These are phyloP conservation scores for Ulota crispa DNA, from an alignment of 225 moss, liverwort and hornwort genomes.

Conservation along the genomic window DNA sequence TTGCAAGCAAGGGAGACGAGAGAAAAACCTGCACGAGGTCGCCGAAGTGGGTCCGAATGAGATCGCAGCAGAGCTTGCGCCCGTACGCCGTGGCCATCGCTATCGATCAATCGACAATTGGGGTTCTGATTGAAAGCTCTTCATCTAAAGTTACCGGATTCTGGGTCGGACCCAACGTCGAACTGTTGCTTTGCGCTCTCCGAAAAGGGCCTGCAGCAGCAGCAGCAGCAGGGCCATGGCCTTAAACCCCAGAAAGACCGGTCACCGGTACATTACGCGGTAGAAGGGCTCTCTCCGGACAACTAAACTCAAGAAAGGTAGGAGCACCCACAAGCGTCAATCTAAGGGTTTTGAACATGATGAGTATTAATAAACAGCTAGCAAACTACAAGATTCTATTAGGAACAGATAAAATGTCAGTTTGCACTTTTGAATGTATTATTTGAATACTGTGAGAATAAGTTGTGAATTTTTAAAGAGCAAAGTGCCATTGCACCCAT, in stretches of 20 bases:
- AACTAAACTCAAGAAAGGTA: no score
- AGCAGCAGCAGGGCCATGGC: not conserved
- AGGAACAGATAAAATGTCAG: no score
- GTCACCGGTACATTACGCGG: not conserved
- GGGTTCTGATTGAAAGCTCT: not conserved
- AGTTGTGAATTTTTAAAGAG: no score
- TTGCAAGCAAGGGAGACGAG: not conserved
- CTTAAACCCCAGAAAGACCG: not conserved
- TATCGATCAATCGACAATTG: not conserved
- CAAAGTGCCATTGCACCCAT: no score
- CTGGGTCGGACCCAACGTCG: not conserved
- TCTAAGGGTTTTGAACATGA: no score
- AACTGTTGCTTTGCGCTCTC: not conserved
- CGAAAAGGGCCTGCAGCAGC: not conserved
- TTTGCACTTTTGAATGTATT: no score
- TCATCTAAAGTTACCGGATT: not conserved
- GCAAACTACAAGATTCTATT: no score
- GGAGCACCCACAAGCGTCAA: no score
- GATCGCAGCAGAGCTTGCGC: constrained; percentile 49
- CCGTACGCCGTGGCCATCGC: constrained; percentile 53
- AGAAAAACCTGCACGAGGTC: constrained; percentile 52
- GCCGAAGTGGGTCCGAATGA: constrained; percentile 52
- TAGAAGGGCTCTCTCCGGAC: not conserved
- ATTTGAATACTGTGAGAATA: no score
- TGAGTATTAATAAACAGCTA: no score